phyloP scores from a whole-genome alignment of 306 rosid species.

The Gastrolobium villosum region DNA sequence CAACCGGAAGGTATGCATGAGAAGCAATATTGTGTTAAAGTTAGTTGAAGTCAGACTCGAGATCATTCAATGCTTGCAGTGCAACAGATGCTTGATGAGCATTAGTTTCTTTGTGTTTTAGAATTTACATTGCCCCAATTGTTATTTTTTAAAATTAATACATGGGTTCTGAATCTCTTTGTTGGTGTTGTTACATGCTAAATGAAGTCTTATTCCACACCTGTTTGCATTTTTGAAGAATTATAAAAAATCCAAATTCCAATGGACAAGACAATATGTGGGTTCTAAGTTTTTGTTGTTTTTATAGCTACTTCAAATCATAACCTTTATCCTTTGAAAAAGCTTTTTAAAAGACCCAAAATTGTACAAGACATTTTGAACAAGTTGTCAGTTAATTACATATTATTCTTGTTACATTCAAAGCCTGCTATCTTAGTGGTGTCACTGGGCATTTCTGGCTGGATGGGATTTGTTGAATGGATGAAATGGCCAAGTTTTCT shows the following conservation, averaged over 20 bases:
- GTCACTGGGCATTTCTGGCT: not conserved
- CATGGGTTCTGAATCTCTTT: not conserved
- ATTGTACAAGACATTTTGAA: not conserved
- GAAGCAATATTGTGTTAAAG: not conserved
- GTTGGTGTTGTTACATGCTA: not conserved
- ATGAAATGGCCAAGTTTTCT: slow-evolving; percentile 22
- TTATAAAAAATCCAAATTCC: too few species aligned
- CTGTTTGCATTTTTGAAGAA: not conserved
- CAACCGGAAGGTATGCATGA: slow-evolving; percentile 56
- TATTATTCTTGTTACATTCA: not conserved
- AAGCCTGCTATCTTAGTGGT: not conserved
- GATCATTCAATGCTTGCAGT: too few species aligned
- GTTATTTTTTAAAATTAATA: not conserved
- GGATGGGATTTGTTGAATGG: slow-evolving; percentile 20
- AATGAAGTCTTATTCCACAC: not conserved
- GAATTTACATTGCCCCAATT: not conserved
- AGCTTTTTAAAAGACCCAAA: too few species aligned
- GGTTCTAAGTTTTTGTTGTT: not conserved
- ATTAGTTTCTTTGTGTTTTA: not conserved
- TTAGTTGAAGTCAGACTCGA: not conserved
- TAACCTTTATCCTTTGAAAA: not conserved
- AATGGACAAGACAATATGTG: not conserved
- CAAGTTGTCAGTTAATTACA: not conserved
- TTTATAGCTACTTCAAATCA: not conserved
- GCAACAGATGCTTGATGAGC: not conserved